Percentiles rank a stretch among this genome's conserved stretches.
Evolutionary conservation across 805 yeast genomes (phyloP).

Genomic region (Hanseniaspora occidentalis): DNA sequence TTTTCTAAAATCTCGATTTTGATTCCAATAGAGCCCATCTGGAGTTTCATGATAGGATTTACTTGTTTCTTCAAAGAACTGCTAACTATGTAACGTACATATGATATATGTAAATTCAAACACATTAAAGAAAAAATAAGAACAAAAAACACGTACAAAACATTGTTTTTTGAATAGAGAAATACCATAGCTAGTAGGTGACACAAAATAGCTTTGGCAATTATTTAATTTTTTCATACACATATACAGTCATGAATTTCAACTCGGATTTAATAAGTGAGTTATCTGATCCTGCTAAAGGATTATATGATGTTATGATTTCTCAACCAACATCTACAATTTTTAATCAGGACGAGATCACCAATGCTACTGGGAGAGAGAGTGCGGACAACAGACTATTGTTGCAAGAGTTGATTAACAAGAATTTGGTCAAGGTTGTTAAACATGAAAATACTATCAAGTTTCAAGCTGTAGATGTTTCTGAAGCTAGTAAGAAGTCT

Average conservation of each 20-base stretch:
- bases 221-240: neutral
- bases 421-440: constrained; percentile 54
- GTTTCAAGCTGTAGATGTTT: constrained; percentile 61
- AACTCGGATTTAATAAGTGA: constrained; percentile 2
- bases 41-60: too few species aligned
- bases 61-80: too few species aligned
- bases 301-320: constrained; percentile 55
- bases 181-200: neutral
- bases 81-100: too few species aligned
- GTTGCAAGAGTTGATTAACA: constrained; percentile 40
- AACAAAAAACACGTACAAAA: neutral
- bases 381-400: constrained; percentile 33
- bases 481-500: constrained; percentile 67
- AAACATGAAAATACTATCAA: constrained; percentile 53
- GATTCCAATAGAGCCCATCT: too few species aligned
- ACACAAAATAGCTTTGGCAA: neutral
- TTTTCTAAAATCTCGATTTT: neutral
- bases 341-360: constrained; percentile 61
- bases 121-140: neutral
- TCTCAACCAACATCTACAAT: constrained; percentile 34
- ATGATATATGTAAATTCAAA: too few species aligned
- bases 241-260: neutral
- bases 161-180: too few species aligned
- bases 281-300: constrained; percentile 34
- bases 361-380: constrained; percentile 31